Base-by-base conservation (phyloP, 805 yeast species). In the Wickerhamiella kurtzmanii region DNA sequence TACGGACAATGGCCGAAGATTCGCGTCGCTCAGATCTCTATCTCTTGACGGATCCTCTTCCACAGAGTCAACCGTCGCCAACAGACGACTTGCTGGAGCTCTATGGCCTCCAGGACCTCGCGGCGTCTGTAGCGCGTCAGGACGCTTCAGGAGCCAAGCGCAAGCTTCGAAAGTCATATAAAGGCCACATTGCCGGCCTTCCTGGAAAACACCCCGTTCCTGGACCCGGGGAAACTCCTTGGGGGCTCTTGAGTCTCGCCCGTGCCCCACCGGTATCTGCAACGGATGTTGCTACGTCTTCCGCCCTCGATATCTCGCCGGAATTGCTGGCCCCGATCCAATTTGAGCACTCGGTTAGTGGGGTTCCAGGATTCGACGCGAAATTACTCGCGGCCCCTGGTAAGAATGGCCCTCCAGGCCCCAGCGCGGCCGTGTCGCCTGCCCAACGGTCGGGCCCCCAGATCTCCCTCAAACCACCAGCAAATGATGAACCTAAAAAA, bases 111-210 rank as follows among this genome's bases (percentile, higher is more conserved):
- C 73, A 74, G 37, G 73, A 71, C 1, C 66, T 88, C 13, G 83
- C 95, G 1, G 70, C 75, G 46, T 79, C 94, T 2, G 80, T 92
- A 39, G 95, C 96, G 1, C 74, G 98, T 58, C 73, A 80, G 9
- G 87, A 84, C 57, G 80, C 86, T 2, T 95, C 96, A 0, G 74
- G 92, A 0, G 87, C 84, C 55, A 96, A 95, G 46, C 87, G 87
- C 36, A 92, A 92, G 65, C 73, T 92, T 47, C 74, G 98, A 56
- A 92, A 92, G 64, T 86, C 96, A 0, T 92, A 92, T 66, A 92
- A 92, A 63, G 87, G 88, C 53, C 97, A 89, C 61, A 82, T 92
- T 13, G 71, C 74, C 36, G 96, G 88, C 55, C 67, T 92, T 22
- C 83, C 95, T 0, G 96, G 76, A 54, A 53, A 69, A 62, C 62